Conservation (phyloP, 441 rosid species). For the Daphne laureola region DNA sequence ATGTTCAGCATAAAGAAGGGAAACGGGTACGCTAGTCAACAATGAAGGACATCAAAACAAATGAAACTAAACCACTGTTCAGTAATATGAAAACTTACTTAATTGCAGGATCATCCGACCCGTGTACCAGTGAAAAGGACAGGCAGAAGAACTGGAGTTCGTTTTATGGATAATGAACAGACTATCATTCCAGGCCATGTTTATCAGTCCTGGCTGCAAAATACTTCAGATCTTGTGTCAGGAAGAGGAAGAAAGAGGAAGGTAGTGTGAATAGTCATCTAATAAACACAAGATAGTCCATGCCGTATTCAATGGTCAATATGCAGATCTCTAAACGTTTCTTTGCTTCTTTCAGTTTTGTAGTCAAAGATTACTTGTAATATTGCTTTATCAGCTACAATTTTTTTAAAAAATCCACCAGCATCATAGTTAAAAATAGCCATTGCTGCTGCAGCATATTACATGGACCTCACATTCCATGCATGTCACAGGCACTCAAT, state of each 20-base stretch:
- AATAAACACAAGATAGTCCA: too few relatives aligned
- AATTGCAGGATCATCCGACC: constrained; percentile 37
- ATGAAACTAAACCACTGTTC: constrained; percentile 4
- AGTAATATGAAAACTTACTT: constrained; percentile 17
- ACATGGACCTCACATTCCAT: constrained; percentile 7
- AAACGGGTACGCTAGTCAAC: constrained; percentile 34
- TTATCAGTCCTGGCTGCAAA: constrained; percentile 80
- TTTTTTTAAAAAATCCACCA: too few relatives aligned
- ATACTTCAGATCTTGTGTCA: constrained; percentile 49
- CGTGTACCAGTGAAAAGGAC: constrained; percentile 36
- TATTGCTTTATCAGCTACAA: too few relatives aligned
- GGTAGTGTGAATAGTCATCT: constrained; percentile 22
- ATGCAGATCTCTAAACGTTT: too few relatives aligned
- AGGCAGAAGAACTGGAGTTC: constrained; percentile 31
- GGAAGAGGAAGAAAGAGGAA: constrained; percentile 54
- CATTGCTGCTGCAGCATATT: too few relatives aligned
- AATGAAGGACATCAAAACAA: constrained; percentile 1
- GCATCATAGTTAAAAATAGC: too few relatives aligned
- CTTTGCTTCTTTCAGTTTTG: too few relatives aligned
- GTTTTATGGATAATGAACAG: constrained; percentile 59
- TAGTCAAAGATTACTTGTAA: too few relatives aligned
- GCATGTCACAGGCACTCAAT: constrained; percentile 33
- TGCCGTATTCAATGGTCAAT: too few relatives aligned
- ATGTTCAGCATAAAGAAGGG: constrained; percentile 29
- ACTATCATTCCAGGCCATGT: constrained; percentile 53